Base-by-base conservation (phyloP, 228 moss, liverwort and hornwort species). In the Sphagnum fallax region DNA sequence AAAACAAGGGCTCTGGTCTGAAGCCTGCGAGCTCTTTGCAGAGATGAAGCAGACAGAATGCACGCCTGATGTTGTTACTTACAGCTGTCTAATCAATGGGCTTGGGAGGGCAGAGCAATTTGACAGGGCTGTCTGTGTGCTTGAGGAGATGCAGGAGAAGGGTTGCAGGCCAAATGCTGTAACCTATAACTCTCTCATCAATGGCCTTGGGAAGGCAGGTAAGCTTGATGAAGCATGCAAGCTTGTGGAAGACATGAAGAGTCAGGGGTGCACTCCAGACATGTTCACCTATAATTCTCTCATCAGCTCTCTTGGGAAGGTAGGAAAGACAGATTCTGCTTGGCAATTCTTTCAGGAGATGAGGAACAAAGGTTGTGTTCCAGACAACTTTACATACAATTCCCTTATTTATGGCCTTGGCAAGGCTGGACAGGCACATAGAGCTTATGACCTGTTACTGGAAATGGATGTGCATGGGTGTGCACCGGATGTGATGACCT, bases 281-380 rank as follows among this genome's bases (percentile, higher is more conserved):
- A 72, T 78, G 62, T 77, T 77, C 64, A 70, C 77, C n/a, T 81
- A 81, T 70, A 81, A 81, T 62, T 81, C 77, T 5, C 62, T 81
- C 65, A 78, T 81, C 48, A 75, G 70, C 52, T 48, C 69, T 10
- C 51, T 78, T 0, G 78, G 81, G 16, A 77, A 81, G 63, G 81
- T 62, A 51, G 75, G 81, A 64, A 65, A 72, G 4, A 6, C 72
- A 47, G 69, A 67, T 52, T 4, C 5, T 12, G 81, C 81, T 6
- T 75, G 60, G 59, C 51, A 59, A 0, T 48, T 81, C 2, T 77
- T 81, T 15, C 69, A 73, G 53, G 75, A 81, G 67, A 78, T 81
- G 78, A 58, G 53, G 12, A 70, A 60, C 16, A 70, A 53, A 52
- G 81, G 78, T 15, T 78, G 75, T 70, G 61, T 61, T 4, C 72